Base-by-base conservation (phyloP, 2,329 filamentous ascomycete genomes). In the Monilinia aucupariae region DNA sequence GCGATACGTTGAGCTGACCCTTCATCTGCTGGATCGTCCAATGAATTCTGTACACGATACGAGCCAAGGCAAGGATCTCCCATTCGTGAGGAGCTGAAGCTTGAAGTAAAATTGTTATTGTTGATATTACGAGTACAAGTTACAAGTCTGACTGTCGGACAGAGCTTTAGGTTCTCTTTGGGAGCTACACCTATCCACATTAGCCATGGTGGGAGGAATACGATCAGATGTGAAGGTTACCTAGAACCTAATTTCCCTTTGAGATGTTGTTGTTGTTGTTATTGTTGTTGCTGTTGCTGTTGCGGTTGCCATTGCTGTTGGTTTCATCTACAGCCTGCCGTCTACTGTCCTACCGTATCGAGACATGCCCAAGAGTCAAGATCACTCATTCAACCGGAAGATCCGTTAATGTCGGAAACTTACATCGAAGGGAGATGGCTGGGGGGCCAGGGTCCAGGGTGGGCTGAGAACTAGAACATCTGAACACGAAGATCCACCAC, bases 401-500 rank as follows among this genome's bases (percentile, higher is more conserved):
- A n/a, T 55, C 20, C 20, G 3, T 39, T 45, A 15, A 39, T 45
- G 32, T 45, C 53, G 53, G 53, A 55, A 45, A 55, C 53, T 22
- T 2, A 43, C 5, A n/a, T n/a, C 22, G 43, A 22, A 22, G 8
- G 53, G 25, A 25, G 53, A 45, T 55, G 53, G 53, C 53, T 55
- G 53, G 53, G 52, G 53, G 39, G 22, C 53, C 39, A n/a, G n/a
- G n/a, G n/a, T n/a, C n/a, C n/a, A n/a, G n/a, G 53, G 53, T 37
- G 53, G 53, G 25, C 53, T 15, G 41, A 43, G 41, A 43, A 20
- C 41, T 43, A 45, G 39, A 45, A 53, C 51, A 55, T 39, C 22
- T 45, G 53, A 55, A 55, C 53, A 55, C 53, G 53, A 55, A 45
- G 53, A 45, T 43, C 53, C 53, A 55, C 53, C 45, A 12, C n/a